Base-by-base conservation (phyloP, 2,329 filamentous ascomycete species). In the Talaromyces sp. region DNA sequence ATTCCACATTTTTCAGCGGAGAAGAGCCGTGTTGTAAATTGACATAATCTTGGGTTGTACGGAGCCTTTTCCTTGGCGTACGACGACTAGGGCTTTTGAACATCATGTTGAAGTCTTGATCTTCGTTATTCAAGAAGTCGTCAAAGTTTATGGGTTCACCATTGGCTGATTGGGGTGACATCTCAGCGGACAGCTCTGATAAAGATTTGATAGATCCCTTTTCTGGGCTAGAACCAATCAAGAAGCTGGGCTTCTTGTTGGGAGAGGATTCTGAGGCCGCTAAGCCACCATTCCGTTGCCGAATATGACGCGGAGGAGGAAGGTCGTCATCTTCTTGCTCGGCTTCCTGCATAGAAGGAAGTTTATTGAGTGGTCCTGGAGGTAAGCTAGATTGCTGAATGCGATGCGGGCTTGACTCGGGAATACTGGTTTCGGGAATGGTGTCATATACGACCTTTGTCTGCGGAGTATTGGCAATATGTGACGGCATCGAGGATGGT, bases 141-240 rank as follows among this genome's bases (percentile, higher is more conserved):
- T 72, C 70, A 54, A 79, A 68, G 23, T 75, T 70, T 4, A 76
- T 55, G 55, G 77, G 75, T 25, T 69, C 68, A 33, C 68, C 69
- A 14, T 66, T 67, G n/a, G 67, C 69, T 56, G 72, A 68, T 55
- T 75, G 71, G 5, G 78, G 78, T 3, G 78, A 79, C 52, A 71
- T 69, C 58, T 79, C 77, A 1, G 74, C 71, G 25, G 77, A 77
- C 66, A 81, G 79, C 33, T 79, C 74, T 12, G 77, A 75, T 59
- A 79, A 69, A 57, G 71, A 69, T 59, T 73, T 71, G 46, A 76
- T 74, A 58, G 72, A 73, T 33, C 73, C 71, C 52, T 73, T 73
- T 60, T 71, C 76, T 37, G 73, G 77, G 63, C 75, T 80, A 1
- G 76, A 79, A 14, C 77, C 64, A 6, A 75, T 70, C 21, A 63